These are phyloP conservation scores for Leccinum disarticulatum DNA, from an alignment of 768 basidiomycete genomes.

Conservation along the genomic window DNA sequence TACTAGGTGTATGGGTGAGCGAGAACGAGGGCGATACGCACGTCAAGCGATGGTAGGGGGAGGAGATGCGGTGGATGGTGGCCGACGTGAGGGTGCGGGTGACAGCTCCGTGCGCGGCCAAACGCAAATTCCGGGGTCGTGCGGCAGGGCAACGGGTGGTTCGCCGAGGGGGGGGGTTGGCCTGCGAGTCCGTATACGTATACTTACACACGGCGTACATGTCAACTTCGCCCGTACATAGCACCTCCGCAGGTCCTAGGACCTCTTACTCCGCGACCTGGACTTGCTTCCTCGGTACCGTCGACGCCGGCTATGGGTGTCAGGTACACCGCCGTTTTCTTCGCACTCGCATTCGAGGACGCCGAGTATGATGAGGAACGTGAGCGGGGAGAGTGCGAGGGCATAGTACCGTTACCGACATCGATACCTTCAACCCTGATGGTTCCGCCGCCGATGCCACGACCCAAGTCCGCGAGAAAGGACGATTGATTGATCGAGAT, in stretches of 20 bases:
- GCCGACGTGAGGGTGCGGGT: no score
- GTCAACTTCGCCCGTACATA: constrained; percentile 1
- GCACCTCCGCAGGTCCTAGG: not conserved
- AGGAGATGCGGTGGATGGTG: no score
- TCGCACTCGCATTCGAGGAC: constrained; percentile 6
- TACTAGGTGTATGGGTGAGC: no score
- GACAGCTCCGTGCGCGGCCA: no score
- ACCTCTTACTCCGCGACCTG: constrained; percentile 29
- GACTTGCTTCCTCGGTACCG: constrained; percentile 13
- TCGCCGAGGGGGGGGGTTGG: constrained; percentile 3
- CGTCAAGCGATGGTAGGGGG: no score
- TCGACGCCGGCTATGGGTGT: constrained; percentile 31
- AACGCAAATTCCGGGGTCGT: no score
- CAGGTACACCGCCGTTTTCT: constrained; percentile 22
- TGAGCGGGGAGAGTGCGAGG: constrained; percentile 14
- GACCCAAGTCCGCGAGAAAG: constrained; percentile 22
- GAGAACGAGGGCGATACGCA: no score
- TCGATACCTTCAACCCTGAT: constrained; percentile 20
- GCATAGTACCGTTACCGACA: constrained; percentile 14
- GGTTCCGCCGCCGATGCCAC: constrained; percentile 15
- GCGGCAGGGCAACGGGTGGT: no score
- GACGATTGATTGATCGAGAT: constrained; percentile 21
- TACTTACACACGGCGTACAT: constrained; percentile 29
- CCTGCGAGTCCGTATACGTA: constrained; percentile 29
- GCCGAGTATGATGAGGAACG: constrained; percentile 7